phyloP scores from a whole-genome alignment of 768 basidiomycete genomes.

The Russula virescens region DNA sequence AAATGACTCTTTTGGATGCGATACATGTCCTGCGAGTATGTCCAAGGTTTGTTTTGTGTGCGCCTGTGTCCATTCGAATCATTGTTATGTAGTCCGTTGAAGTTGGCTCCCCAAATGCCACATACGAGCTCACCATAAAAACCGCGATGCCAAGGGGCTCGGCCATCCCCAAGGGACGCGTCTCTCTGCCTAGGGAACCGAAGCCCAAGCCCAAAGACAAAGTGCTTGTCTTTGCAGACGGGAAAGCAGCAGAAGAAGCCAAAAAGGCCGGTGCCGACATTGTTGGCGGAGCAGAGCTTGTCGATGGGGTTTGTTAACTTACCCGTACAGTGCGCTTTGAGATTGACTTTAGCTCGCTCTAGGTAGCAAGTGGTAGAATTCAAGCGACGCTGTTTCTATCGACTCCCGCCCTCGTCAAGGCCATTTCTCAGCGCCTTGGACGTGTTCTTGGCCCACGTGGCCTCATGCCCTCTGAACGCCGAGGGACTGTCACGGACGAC shows the following conservation, averaged over 20 bases:
- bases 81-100: constrained; percentile 62
- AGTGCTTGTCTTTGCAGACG: constrained; percentile 92
- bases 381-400: constrained; percentile 81
- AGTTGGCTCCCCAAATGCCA: constrained; percentile 66
- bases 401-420: constrained; percentile 68
- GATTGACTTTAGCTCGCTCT: constrained; percentile 1
- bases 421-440: constrained; percentile 76
- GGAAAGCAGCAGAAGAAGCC: constrained; percentile 74
- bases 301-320: constrained; percentile 62
- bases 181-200: constrained; percentile 76
- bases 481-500: constrained; percentile 92
- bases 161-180: constrained; percentile 84
- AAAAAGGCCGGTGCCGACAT: constrained; percentile 82
- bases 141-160: constrained; percentile 74
- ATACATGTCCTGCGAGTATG: constrained; percentile 54
- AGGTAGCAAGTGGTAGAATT: constrained; percentile 73
- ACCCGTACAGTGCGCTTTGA: constrained; percentile 9
- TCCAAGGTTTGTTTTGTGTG: constrained; percentile 25
- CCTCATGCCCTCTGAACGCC: constrained; percentile 90
- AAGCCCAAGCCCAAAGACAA: constrained; percentile 64
- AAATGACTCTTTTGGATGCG: constrained; percentile 60
- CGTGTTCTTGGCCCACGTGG: constrained; percentile 81
- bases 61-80: constrained; percentile 28
- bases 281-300: constrained; percentile 86
- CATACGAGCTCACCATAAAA: constrained; percentile 76